Evolutionary conservation across 768 basidiomycete species (phyloP).

Genomic region (Mycena maculata): DNA sequence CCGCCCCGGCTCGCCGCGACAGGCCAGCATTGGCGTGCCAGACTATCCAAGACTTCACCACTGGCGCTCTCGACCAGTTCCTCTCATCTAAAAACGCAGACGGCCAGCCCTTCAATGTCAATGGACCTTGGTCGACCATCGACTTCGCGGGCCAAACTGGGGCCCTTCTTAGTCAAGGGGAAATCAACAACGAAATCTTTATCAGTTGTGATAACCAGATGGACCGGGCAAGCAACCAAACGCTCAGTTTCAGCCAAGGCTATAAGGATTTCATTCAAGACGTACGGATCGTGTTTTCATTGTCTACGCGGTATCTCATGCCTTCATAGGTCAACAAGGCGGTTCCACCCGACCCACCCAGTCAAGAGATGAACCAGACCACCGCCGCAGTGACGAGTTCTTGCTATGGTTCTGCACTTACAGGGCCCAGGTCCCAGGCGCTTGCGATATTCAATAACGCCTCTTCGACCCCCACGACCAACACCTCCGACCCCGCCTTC

Average conservation of each 20-base stretch:
- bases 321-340: not conserved
- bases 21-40: not conserved
- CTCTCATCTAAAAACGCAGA: not conserved
- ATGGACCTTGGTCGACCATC: conserved; percentile 3
- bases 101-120: not conserved
- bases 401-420: not conserved
- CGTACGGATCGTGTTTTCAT: not conserved
- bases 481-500: not conserved
- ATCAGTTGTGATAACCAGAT: not conserved
- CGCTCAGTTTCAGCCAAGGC: not conserved
- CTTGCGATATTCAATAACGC: not conserved
- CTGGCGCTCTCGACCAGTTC: not conserved
- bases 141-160: not conserved
- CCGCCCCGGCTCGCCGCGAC: not conserved
- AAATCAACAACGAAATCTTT: conserved; percentile 2
- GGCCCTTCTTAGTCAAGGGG: not conserved
- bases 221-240: not conserved
- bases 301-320: not conserved
- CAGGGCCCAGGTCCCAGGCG: not conserved
- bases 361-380: not conserved
- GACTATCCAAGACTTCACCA: not conserved
- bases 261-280: conserved; percentile 15
- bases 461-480: not conserved
- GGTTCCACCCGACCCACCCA: not conserved
- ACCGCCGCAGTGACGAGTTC: not conserved